These are phyloP conservation scores for Sphagnum fallax DNA, from an alignment of 228 moss, liverwort and hornwort species.

Conservation along the genomic window DNA sequence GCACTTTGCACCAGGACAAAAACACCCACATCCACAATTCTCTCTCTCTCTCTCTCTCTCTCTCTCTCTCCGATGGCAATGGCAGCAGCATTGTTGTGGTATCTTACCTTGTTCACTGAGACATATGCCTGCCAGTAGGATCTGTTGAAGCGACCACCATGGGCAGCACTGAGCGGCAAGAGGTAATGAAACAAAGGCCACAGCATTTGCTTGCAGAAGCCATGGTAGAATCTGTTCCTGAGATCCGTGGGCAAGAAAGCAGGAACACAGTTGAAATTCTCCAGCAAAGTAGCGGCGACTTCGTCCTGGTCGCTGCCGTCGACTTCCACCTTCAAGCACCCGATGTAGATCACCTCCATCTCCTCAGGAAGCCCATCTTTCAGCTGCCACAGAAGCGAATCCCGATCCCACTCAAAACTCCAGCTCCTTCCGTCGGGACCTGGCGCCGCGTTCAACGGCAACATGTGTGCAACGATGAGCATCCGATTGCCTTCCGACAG, in stretches of 20 bases:
- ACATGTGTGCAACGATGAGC: conserved; percentile 44
- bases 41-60: too few species aligned
- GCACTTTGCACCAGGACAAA: too few species aligned
- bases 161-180: conserved; percentile 32
- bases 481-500: conserved; percentile 25
- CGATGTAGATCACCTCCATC: conserved; percentile 44
- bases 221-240: conserved; percentile 34
- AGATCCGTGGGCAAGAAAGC: conserved; percentile 38
- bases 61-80: too few species aligned
- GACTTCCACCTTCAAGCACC: conserved; percentile 49
- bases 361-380: conserved; percentile 34
- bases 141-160: conserved; percentile 42
- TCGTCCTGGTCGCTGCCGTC: conserved; percentile 33
- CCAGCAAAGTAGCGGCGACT: conserved; percentile 31
- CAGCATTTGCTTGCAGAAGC: conserved; percentile 46
- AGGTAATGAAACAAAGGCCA: conserved; percentile 54
- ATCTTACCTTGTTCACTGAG: conserved; percentile 24
- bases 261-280: conserved; percentile 47
- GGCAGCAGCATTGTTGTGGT: too few species aligned
- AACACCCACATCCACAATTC: too few species aligned
- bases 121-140: conserved; percentile 45
- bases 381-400: conserved; percentile 39
- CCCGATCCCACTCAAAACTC: conserved; percentile 37
- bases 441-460: conserved; percentile 26
- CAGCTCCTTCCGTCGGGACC: conserved; percentile 19